Evolutionary conservation across 1,139 yeast genomes (phyloP), one percentile per base, ranked within the genome.

Genomic region (Pichia sp.): DNA sequence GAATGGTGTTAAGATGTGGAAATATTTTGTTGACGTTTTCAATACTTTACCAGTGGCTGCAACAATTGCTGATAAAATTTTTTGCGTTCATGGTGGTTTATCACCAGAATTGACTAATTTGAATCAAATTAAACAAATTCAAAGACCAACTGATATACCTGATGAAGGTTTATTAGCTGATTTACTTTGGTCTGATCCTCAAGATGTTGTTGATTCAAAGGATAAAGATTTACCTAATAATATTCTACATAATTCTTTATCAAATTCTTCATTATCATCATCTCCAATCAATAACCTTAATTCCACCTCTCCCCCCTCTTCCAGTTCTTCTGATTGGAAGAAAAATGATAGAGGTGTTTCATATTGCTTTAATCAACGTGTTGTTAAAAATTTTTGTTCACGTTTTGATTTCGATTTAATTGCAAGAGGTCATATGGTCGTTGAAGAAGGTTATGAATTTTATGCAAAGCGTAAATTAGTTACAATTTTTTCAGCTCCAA

Each of bases 381-480:
- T 83, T 44, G 88, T 85, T 9, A 80, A 78, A 51, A 72, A 74
- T 51, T 85, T 85, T 54, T 80, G 85, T 52, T 62, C 72, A 18
- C 70, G 70, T 38, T 84, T 84, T 61, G 77, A 80, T 44, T 80
- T 85, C 64, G 95, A 85, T 61, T 66, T 85, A 52, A 73, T 85
- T 49, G 88, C 83, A 25, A 68, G 95, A 52, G 95, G 94, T 14
- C 95, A 85, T 60, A 85, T 85, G 95, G 95, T 85, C 37, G 95
- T 85, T 35, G 95, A 85, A 62, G 94, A 85, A 59, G 95, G 95
- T 4, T 85, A 85, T 58, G 95, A 85, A 59, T 85, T 85, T 56
- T 85, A 84, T 61, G 80, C 82, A 45, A 77, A 74, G 55, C 71
- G 88, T 51, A 79, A 77, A 56, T 69, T 85, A 49, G 95, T 85